A percentile compares a stretch with the other conserved stretches of the same genome.
Evolutionary conservation across 1,139 yeast genomes (phyloP).

Genomic region (Geotrichum aggregatum): DNA sequence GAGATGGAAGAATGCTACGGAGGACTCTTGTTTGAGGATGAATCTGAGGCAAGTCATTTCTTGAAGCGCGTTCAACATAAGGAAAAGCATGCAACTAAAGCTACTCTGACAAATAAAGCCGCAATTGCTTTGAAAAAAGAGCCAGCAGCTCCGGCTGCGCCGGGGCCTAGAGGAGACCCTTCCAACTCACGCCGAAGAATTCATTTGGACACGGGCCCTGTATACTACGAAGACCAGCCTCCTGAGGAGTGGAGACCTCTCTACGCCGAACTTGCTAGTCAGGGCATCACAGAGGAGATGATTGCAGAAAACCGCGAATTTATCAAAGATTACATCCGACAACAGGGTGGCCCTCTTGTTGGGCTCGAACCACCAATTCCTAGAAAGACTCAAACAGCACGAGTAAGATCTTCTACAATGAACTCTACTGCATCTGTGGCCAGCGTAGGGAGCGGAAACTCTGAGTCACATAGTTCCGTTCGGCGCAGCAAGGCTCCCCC

Average conservation of each 20-base stretch:
- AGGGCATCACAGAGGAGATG: conserved; percentile 85
- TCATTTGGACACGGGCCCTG: conserved; percentile 51
- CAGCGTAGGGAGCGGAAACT: conserved; percentile 24
- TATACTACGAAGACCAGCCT: conserved; percentile 73
- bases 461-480: conserved; percentile 25
- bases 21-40: conserved; percentile 88
- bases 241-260: conserved; percentile 84
- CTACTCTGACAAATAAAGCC: conserved; percentile 77
- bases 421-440: conserved; percentile 22
- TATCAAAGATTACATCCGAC: conserved; percentile 68
- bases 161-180: conserved; percentile 72
- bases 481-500: conserved; percentile 45
- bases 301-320: conserved; percentile 82
- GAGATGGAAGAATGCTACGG: conserved; percentile 86
- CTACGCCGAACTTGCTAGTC: conserved; percentile 66
- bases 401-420: conserved; percentile 25
- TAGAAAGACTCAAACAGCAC: conserved; percentile 42
- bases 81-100: conserved; percentile 79
- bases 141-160: conserved; percentile 39
- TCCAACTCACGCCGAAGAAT: conserved; percentile 46
- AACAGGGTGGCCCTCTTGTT: conserved; percentile 80
- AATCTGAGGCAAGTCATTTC: conserved; percentile 82
- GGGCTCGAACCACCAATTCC: conserved; percentile 86
- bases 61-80: conserved; percentile 69
- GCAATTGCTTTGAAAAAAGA: conserved; percentile 69